Evolutionary conservation across 805 yeast genomes (phyloP), one percentile per base, ranked within the genome.

Genomic region (Ogataea naganishii): DNA sequence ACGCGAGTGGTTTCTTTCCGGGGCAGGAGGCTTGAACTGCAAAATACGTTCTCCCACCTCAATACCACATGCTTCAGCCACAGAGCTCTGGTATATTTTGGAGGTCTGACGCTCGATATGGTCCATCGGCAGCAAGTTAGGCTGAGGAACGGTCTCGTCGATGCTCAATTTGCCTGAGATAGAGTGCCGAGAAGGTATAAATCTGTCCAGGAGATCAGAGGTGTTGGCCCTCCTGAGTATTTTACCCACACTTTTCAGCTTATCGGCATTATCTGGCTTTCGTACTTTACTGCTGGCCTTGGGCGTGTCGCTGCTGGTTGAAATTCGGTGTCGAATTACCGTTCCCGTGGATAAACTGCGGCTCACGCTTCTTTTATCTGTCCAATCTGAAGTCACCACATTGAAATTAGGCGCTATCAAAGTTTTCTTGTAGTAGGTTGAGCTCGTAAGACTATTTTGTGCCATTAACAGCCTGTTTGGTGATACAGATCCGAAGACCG

Each of bases 21-120:
- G 96, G 7, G 95, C 85, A 14, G 68, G 58, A n/a, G 92, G 94
- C 51, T 83, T 80, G 55, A 81, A 89, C 44, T 84, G 86, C 35
- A 89, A 60, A 22, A 92, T 83, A 39, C 95, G 65, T 38, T 83
- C 80, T 37, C 84, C 80, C 46, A 82, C 71, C 34, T 81, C 79
- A 29, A 86, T 63, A 0, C 98, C 97, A 53, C 96, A 89, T 0
- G 96, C 97, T 48, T 81, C 81, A 0, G 96, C 97, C 2, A 89
- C 95, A 17, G 84, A 78, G 44, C 74, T 73, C 51, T 80, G 80
- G 47, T 83, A 84, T 5, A 70, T 66, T 37, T 66, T 63, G 7
- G 68, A 56, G 4, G 72, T 69, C 44, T 70, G 75, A 4, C 69
- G 68, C 40, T 64, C 65, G 25, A 72, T 69, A 44, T 72, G 75